Evolutionary conservation across 2,329 filamentous ascomycete genomes (phyloP), one percentile per base, ranked within the genome.

Genomic region (Emergomyces orientalis): DNA sequence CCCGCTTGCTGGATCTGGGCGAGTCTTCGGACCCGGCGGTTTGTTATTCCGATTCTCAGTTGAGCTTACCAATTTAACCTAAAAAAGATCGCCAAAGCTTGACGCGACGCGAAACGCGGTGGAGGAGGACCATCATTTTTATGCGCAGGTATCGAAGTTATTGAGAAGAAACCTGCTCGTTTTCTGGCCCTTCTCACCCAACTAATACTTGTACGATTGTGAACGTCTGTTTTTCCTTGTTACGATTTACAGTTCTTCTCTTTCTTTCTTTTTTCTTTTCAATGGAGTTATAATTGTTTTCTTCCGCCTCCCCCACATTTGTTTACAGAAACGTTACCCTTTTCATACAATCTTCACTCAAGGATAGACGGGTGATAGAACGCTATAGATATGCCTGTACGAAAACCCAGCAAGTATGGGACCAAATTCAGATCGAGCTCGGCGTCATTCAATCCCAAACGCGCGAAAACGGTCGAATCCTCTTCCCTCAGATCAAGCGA

Each of bases 381-480:
- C 56, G 27, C 14, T 47, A 34, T 27, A 47, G 61, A 56, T 45
- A 81, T 81, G 79, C 77, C 79, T 72, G 72, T 76, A 65, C 74
- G 78, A 69, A 78, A 79, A 70, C 78, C 79, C 64, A 90, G 88
- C 74, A 77, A 80, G 75, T 88, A 90, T 82, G 88, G 89, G 71
- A 79, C 78, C 65, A 82, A 83, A 66, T 79, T 77, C 66, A 75
- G 79, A 64, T 77, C 78, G 9, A 68, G 69, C 45, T 72, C 74
- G 55, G 70, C 78, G 51, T 76, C 76, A 6, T 78, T 74, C 61
- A 76, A 76, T 27, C 80, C 82, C 59, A 81, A 81, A 62, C 84
- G 83, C 70, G 81, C 86, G 32, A 90, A 89, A 71, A 95, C 90
- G 4, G 89, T 97, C 68, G 86, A 93, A 63, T 86, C 90, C 41